These are phyloP conservation scores for Lagerstroemia speciosa DNA, from an alignment of 345 rosid genomes.

Conservation along the genomic window DNA sequence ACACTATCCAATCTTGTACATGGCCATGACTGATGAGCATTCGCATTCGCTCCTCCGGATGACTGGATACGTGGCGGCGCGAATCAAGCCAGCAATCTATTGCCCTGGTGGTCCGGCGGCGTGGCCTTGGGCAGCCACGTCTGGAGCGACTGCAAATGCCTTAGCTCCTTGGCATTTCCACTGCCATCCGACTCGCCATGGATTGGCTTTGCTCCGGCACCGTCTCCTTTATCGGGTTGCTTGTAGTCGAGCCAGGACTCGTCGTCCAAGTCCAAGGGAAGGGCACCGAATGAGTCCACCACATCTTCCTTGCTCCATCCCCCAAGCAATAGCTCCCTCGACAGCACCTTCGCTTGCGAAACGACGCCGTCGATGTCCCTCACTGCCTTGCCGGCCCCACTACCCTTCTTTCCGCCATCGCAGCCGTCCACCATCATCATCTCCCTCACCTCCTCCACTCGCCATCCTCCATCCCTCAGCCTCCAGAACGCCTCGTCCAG, in stretches of 20 bases:
- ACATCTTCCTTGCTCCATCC: conserved; percentile 60
- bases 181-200: neutral
- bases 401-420: conserved; percentile 11
- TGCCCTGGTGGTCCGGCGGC: neutral
- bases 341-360: conserved; percentile 20
- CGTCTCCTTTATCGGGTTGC: neutral
- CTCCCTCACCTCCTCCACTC: conserved; percentile 64
- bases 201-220: neutral
- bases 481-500: conserved; percentile 47
- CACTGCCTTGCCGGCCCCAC: neutral
- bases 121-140: neutral
- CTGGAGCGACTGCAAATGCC: neutral
- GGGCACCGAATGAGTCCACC: conserved; percentile 28
- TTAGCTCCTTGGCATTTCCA: neutral
- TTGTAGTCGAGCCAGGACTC: neutral
- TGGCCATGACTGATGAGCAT: too few relatives aligned
- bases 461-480: conserved; percentile 79
- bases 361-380: conserved; percentile 11
- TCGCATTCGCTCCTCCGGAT: neutral
- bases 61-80: neutral
- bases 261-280: neutral
- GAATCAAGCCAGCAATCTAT: neutral
- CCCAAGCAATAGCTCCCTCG: conserved; percentile 31
- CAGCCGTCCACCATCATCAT: conserved; percentile 53
- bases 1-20: neutral